A percentile compares a stretch with the other conserved stretches of the same genome.
These are phyloP conservation scores for Colletotrichum tofieldiae DNA, from an alignment of 2,329 filamentous ascomycete species.

Conservation along the genomic window DNA sequence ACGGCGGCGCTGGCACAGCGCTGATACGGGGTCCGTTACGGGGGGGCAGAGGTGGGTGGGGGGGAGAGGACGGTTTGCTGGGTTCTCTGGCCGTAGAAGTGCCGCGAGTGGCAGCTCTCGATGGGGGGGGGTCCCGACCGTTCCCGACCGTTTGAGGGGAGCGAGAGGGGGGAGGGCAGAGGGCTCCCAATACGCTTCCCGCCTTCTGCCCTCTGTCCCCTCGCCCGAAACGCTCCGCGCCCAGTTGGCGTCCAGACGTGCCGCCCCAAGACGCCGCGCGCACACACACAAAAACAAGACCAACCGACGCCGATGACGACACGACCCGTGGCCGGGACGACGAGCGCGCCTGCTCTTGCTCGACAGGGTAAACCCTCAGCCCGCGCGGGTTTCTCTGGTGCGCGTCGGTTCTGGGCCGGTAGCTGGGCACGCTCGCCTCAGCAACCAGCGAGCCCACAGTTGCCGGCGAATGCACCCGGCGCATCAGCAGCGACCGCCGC, in stretches of 20 bases:
- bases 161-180: no score
- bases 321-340: not conserved
- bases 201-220: not conserved
- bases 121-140: slow-evolving; percentile 8
- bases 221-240: not conserved
- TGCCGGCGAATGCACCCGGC: slow-evolving; percentile 12
- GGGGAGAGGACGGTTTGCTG: not conserved
- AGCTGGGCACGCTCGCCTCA: not conserved
- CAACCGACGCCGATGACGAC: slow-evolving; percentile 4
- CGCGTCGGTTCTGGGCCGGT: not conserved
- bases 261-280: not conserved
- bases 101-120: not conserved
- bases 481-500: not conserved
- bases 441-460: slow-evolving; percentile 5
- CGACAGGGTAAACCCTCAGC: slow-evolving; percentile 9
- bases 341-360: not conserved
- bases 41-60: not conserved
- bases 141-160: slow-evolving; percentile 18
- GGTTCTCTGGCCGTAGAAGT: not conserved
- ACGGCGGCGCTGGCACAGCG: not conserved
- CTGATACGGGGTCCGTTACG: slow-evolving; percentile 3
- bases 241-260: not conserved
- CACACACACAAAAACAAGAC: not conserved
- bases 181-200: not conserved
- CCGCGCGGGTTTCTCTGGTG: not conserved